Evolutionary conservation across 148 eudicot species (phyloP), one percentile per base, ranked within the genome.

Genomic region (Hydrangea macrophylla): DNA sequence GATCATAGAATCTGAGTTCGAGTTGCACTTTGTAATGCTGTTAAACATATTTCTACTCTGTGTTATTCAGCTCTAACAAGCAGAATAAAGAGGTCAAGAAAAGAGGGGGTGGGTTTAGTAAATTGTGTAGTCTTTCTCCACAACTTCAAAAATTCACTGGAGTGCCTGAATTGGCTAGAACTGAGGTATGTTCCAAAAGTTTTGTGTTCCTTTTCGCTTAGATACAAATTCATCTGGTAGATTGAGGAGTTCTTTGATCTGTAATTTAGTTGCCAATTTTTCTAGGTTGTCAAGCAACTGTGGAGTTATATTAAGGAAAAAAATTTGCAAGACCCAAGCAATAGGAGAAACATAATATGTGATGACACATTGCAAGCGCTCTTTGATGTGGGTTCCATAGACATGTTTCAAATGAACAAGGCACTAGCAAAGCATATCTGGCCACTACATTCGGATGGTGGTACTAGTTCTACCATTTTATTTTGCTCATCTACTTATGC

Each of bases 71-170:
- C 82, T 74, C 77, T 75, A 72, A 71, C 26, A 73, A 65, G 51
- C 69, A 70, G 71, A 79, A 77, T 17, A 80, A 78, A 62, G 85
- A 80, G 70, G 89, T 73, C 51, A 88, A 77, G 65, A 88, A 76
- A 81, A 85, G 69, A 71, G 83, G 78, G 22, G 85, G 88, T 37
- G 85, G 84, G 50, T 83, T 88, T 70, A 78, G 79, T 66, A 90
- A 90, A 74, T 57, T 85, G 74, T 88, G 90, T 68, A 79, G 84
- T 35, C 82, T 93, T 54, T 88, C 92, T 69, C 97, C 96, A 20
- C 75, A 79, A 77, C 92, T 89, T 72, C 90, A 92, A 76, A 80
- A 81, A 59, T 85, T 92, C 56, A 81, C 84, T 20, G 97, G 96
- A 62, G 89, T 75, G 15, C 79, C 87, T 58, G 78, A 80, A 54